Evolutionary conservation across 2,329 filamentous ascomycete genomes (phyloP).

Genomic region (Aspergillus intermedius): DNA sequence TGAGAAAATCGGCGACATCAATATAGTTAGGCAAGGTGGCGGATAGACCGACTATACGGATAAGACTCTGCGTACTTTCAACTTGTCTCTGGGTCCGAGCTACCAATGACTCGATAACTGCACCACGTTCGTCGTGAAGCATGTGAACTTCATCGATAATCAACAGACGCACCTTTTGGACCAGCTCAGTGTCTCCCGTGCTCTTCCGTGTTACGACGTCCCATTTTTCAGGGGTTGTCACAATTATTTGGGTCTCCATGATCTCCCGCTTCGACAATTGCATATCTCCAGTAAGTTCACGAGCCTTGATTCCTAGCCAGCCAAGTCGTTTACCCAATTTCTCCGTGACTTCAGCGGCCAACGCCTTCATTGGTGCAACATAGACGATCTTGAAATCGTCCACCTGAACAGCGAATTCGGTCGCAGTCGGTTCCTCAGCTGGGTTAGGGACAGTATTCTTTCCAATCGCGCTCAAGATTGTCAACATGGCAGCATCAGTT

Average conservation of each 20-base stretch:
- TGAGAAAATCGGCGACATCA: conserved; percentile 93
- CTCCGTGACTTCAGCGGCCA: conserved; percentile 91
- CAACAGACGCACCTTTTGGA: conserved; percentile 90
- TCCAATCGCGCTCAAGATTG: conserved; percentile 81
- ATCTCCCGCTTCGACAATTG: conserved; percentile 96
- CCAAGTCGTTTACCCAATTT: conserved; percentile 86
- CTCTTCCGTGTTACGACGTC: conserved; percentile 96
- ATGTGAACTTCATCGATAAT: conserved; percentile 99
- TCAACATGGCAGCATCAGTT: conserved; percentile 96
- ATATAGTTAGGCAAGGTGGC: conserved; percentile 94
- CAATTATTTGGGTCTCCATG: conserved; percentile 91
- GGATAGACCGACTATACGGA: conserved; percentile 90
- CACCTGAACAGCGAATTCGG: conserved; percentile 71
- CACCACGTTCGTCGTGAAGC: conserved; percentile 95
- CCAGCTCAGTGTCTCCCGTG: conserved; percentile 92
- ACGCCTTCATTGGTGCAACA: conserved; percentile 96
- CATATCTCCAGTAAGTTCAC: conserved; percentile 97
- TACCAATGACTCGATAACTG: conserved; percentile 91
- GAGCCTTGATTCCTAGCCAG: conserved; percentile 87
- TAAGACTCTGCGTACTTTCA: conserved; percentile 94
- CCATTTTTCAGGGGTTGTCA: conserved; percentile 99
- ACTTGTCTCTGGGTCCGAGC: conserved; percentile 93
- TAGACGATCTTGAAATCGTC: conserved; percentile 98
- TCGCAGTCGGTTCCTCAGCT: conserved; percentile 63
- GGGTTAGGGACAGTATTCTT: conserved; percentile 80